Evolutionary conservation across 2,329 filamentous ascomycete genomes (phyloP).

Genomic region (Aspergillus transmontanensis): DNA sequence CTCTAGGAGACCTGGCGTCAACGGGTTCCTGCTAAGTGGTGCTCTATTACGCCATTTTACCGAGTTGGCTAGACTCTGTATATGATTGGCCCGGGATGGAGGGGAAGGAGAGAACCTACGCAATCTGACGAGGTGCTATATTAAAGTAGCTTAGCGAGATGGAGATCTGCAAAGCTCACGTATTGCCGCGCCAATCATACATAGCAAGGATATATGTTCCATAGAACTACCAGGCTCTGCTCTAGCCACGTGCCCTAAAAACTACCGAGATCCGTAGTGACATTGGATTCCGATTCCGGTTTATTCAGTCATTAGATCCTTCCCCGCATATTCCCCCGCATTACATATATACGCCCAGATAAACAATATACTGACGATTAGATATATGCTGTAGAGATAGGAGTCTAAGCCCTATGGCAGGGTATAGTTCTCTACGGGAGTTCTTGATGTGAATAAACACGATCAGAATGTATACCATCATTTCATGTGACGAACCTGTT

Average conservation of each 20-base stretch:
- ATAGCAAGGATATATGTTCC: too few species aligned
- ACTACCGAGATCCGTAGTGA: background rate
- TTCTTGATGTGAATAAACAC: background rate
- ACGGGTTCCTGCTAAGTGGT: too few species aligned
- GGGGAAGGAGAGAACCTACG: rapidly evolving
- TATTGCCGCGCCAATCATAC: too few species aligned
- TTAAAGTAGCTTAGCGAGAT: too few species aligned
- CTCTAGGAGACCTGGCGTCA: too few species aligned
- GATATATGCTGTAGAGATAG: background rate
- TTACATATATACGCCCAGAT: rapidly evolving
- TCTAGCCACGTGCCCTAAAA: background rate
- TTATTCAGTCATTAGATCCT: background rate
- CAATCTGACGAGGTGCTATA: too few species aligned
- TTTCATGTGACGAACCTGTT: background rate
- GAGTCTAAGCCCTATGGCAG: rapidly evolving
- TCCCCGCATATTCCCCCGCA: background rate
- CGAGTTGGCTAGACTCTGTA: too few species aligned
- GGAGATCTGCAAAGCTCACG: too few species aligned
- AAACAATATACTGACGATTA: background rate
- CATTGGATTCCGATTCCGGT: background rate
- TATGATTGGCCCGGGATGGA: too few species aligned
- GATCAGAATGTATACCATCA: background rate
- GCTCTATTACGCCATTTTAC: too few species aligned
- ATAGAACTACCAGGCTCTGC: too few species aligned
- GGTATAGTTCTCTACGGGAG: background rate